A percentile compares a stretch with the other conserved stretches of the same genome.
Conservation (phyloP, 352 stramenopile genomes). For the Thalassiosira livingstoniorum region DNA sequence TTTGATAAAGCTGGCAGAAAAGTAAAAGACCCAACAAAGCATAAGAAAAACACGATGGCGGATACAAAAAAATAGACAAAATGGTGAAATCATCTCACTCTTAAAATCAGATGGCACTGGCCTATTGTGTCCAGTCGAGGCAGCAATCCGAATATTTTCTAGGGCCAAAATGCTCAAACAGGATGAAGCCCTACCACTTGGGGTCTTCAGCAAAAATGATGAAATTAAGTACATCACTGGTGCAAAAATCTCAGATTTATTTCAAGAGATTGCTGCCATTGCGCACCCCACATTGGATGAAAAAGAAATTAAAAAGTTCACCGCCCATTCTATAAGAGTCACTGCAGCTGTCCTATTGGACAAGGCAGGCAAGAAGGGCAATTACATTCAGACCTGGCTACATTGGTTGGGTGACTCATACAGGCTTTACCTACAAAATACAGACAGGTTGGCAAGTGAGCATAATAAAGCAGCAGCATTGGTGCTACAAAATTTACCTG, state of each 20-base stretch:
- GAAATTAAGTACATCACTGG: neutral
- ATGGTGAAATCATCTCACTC: too few species aligned
- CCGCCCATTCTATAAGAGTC: neutral
- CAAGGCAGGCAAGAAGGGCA: neutral
- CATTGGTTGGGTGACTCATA: neutral
- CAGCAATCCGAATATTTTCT: neutral
- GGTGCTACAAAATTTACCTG: neutral
- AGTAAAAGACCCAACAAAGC: neutral
- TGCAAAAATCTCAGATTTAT: neutral
- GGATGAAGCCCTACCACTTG: neutral
- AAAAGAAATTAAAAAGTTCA: neutral
- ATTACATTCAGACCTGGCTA: neutral
- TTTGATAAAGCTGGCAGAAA: too few species aligned
- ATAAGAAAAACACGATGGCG: neutral
- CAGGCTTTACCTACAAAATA: neutral
- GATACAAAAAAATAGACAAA: neutral
- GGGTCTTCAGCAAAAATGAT: neutral
- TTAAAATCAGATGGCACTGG: neutral
- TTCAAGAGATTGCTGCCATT: too few species aligned
- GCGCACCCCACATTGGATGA: too few species aligned
- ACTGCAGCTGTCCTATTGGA: neutral
- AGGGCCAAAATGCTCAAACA: neutral
- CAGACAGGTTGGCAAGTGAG: neutral
- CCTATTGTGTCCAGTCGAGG: neutral
- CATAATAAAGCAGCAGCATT: neutral